Conservation (phyloP, 257 asterid species). For the Osmanthus fragrans region DNA sequence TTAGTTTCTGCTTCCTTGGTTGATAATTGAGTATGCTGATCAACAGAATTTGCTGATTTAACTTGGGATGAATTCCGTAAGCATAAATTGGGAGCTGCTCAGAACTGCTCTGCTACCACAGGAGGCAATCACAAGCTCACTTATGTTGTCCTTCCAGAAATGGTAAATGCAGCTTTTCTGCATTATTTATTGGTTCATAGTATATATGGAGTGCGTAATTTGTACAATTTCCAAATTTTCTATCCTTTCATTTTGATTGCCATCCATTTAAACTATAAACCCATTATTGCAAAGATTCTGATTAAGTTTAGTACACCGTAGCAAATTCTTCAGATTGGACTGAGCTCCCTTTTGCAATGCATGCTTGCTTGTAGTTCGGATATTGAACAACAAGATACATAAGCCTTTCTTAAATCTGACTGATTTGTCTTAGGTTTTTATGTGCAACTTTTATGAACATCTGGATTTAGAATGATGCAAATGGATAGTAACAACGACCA, state of each 20-base stretch:
- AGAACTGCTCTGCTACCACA: constrained; percentile 89
- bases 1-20: background rate
- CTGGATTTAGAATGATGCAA: background rate
- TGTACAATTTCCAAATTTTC: no score
- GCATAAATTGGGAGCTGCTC: constrained; percentile 85
- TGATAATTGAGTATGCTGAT: background rate
- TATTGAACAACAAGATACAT: no score
- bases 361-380: no score
- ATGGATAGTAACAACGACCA: background rate
- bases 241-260: no score
- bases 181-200: constrained; percentile 13
- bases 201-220: no score
- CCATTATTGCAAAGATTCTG: no score
- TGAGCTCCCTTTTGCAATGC: no score
- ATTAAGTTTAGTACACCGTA: no score
- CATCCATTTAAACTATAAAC: no score
- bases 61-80: constrained; percentile 89
- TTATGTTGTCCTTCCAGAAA: constrained; percentile 53
- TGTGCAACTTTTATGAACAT: background rate
- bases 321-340: no score
- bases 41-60: constrained; percentile 77
- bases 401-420: no score
- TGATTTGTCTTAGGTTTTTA: no score
- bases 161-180: constrained; percentile 41
- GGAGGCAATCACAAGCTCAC: constrained; percentile 78